Conservation (phyloP, 208 protist species). For the Zelonia costaricensis region DNA sequence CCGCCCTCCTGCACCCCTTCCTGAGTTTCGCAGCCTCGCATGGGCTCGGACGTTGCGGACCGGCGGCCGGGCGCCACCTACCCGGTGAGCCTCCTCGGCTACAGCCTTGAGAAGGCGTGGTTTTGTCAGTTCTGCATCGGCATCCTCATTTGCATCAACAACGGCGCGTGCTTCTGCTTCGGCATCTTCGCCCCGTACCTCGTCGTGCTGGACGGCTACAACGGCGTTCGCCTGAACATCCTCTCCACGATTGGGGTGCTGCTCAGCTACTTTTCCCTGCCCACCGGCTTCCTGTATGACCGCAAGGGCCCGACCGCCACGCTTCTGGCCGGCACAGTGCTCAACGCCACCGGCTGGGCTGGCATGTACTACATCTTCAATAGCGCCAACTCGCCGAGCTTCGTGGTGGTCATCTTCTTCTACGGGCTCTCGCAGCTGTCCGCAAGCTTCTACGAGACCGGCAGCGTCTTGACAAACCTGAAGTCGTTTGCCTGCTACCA, state of each 20-base stretch:
- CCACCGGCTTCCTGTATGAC: constrained; percentile 81
- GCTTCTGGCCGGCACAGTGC: constrained; percentile 49
- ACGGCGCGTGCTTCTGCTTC: constrained; percentile 83
- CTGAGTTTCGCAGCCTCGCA: too few species aligned
- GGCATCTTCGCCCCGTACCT: constrained; percentile 76
- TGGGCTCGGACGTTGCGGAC: background rate
- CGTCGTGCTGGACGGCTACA: constrained; percentile 48
- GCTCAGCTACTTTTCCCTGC: constrained; percentile 83
- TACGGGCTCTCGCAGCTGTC: constrained; percentile 81
- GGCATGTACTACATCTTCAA: constrained; percentile 75
- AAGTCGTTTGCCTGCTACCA: constrained; percentile 75
- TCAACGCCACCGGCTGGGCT: constrained; percentile 73
- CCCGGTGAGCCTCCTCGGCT: constrained; percentile 1
- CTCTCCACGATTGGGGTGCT: constrained; percentile 76
- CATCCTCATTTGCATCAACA: constrained; percentile 79
- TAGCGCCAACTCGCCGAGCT: constrained; percentile 39
- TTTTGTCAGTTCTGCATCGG: constrained; percentile 81
- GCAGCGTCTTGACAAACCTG: constrained; percentile 76
- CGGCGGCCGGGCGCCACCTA: background rate
- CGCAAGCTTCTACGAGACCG: constrained; percentile 83
- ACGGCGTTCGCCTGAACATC: constrained; percentile 57
- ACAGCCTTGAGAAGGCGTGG: constrained; percentile 60
- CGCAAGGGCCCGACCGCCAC: constrained; percentile 49
- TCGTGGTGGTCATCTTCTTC: constrained; percentile 59
- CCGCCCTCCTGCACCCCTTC: too few species aligned